A percentile compares a stretch with the other conserved stretches of the same genome.
Conservation (phyloP, 768 basidiomycete species). For the Hypholoma fasciculare region DNA sequence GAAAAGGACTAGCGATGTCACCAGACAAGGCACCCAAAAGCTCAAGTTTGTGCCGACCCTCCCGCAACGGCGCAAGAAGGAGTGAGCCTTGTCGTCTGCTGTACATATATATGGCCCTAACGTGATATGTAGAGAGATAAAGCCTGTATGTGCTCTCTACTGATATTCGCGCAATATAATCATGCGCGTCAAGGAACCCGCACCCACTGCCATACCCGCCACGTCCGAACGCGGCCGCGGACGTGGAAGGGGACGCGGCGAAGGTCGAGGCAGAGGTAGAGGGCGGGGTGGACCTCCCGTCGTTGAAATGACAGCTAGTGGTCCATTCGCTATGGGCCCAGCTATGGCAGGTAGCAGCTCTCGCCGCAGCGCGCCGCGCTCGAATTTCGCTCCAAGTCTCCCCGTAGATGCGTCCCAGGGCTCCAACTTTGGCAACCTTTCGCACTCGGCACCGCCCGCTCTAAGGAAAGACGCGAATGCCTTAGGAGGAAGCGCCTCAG, state of each 20-base stretch:
- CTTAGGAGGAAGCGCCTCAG: conserved; percentile 16
- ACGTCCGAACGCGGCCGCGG: conserved; percentile 42
- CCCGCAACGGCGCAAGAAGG: conserved; percentile 65
- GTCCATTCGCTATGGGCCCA: conserved; percentile 87
- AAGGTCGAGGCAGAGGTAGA: conserved; percentile 52
- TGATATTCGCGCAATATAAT: neutral
- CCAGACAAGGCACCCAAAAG: conserved; percentile 71
- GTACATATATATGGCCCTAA: conserved; percentile 7
- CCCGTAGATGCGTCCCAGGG: conserved; percentile 39
- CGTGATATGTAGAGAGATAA: conserved; percentile 51
- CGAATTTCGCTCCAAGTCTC: conserved; percentile 49
- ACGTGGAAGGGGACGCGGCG: conserved; percentile 46
- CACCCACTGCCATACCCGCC: conserved; percentile 10
- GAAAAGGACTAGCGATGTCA: conserved; percentile 70
- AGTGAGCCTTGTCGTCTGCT: conserved; percentile 40
- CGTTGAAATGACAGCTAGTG: conserved; percentile 80
- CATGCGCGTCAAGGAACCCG: conserved; percentile 45
- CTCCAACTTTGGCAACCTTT: conserved; percentile 48
- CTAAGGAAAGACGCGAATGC: conserved; percentile 41
- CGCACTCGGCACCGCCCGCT: conserved; percentile 48
- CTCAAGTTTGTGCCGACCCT: conserved; percentile 48
- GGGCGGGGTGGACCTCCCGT: conserved; percentile 54
- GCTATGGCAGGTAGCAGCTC: conserved; percentile 58
- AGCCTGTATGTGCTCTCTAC: conserved; percentile 45
- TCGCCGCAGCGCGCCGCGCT: conserved; percentile 51